Evolutionary conservation across 1,284 basidiomycete species (phyloP).

Genomic region (Sutorius eximius): DNA sequence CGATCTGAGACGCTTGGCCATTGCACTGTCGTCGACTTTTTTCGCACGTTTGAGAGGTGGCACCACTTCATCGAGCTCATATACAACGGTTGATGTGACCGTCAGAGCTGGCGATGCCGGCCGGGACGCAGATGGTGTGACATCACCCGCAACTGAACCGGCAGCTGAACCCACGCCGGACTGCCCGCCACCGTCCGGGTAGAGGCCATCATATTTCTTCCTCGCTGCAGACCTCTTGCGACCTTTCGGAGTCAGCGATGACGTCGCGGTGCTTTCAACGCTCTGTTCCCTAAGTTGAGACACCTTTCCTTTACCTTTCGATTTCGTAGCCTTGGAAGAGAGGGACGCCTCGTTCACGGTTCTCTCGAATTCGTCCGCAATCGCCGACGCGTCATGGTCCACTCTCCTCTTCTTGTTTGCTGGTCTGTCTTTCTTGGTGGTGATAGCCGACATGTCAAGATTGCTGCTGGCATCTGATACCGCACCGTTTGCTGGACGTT

Average conservation of each 20-base stretch:
- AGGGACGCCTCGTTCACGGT: slow-evolving; percentile 32
- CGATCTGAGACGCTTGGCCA: slow-evolving; percentile 70
- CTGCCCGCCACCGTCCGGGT: slow-evolving; percentile 47
- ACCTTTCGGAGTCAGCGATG: slow-evolving; percentile 37
- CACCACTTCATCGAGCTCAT: slow-evolving; percentile 66
- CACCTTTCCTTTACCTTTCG: slow-evolving; percentile 46
- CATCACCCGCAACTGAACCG: slow-evolving; percentile 56
- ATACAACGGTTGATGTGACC: slow-evolving; percentile 57
- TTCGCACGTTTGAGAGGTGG: slow-evolving; percentile 72
- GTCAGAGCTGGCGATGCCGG: slow-evolving; percentile 62
- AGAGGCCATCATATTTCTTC: slow-evolving; percentile 48
- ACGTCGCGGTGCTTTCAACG: slow-evolving; percentile 40
- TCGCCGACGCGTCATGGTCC: slow-evolving; percentile 37
- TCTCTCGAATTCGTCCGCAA: slow-evolving; percentile 45
- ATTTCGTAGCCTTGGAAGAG: slow-evolving; percentile 24
- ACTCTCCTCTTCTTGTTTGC: slow-evolving; percentile 54
- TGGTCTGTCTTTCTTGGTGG: slow-evolving; percentile 32
- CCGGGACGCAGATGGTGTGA: slow-evolving; percentile 55
- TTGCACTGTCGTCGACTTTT: slow-evolving; percentile 67
- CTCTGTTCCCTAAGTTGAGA: slow-evolving; percentile 43
- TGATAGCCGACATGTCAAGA: slow-evolving; percentile 36
- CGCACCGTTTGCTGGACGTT: slow-evolving; percentile 47
- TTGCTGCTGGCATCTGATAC: slow-evolving; percentile 60
- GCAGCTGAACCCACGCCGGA: slow-evolving; percentile 54
- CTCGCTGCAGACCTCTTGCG: slow-evolving; percentile 43